These are phyloP conservation scores for Nakazawaea populi DNA, from an alignment of 805 yeast genomes.

Conservation along the genomic window DNA sequence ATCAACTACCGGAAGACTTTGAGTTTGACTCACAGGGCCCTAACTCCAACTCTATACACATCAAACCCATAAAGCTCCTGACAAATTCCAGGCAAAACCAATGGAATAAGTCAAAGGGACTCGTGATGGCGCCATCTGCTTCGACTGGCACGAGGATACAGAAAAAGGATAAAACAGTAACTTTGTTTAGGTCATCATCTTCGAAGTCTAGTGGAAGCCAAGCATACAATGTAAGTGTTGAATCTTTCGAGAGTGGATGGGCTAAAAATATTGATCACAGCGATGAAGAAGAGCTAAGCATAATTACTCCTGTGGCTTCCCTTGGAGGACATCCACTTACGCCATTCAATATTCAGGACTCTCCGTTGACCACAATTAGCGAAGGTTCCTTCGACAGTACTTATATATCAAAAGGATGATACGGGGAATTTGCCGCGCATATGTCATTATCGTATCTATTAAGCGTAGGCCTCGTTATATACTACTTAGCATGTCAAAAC, in stretches of 20 bases:
- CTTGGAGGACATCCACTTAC: constrained; percentile 8
- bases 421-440: not conserved
- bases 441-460: not conserved
- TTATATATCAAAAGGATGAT: not conserved
- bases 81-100: not conserved
- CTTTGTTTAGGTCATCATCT: constrained; percentile 20
- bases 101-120: not conserved
- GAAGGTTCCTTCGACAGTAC: constrained; percentile 21
- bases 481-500: too few species aligned
- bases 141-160: constrained; percentile 15
- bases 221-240: constrained; percentile 11
- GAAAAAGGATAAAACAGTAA: constrained; percentile 22
- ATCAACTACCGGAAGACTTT: constrained; percentile 29
- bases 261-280: constrained; percentile 8
- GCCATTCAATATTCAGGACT: constrained; percentile 9
- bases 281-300: constrained; percentile 10
- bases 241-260: not conserved
- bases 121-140: constrained; percentile 1
- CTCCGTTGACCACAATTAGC: constrained; percentile 24
- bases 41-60: not conserved
- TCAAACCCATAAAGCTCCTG: not conserved
- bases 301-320: constrained; percentile 15
- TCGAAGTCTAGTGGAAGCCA: constrained; percentile 6
- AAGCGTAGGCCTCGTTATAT: too few species aligned
- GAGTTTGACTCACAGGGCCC: constrained; percentile 17